Evolutionary conservation across 345 rosid genomes (phyloP).

Genomic region (Lepidium didymum): DNA sequence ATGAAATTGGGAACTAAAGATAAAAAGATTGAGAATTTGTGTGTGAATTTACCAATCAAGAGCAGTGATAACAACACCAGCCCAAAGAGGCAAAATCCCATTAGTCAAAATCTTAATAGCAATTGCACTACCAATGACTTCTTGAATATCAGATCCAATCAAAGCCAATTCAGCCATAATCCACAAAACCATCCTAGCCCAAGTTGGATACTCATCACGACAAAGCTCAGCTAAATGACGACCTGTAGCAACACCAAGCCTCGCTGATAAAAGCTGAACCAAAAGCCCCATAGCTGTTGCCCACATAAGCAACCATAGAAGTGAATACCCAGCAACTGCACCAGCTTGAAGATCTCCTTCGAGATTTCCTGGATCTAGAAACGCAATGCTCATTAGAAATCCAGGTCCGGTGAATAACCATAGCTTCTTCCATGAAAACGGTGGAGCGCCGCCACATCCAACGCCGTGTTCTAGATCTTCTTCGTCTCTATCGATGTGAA

Average conservation of each 20-base stretch:
- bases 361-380: constrained; percentile 88
- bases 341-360: constrained; percentile 97
- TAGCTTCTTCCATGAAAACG: constrained; percentile 85
- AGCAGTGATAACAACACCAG: constrained; percentile 89
- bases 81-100: constrained; percentile 76
- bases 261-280: constrained; percentile 78
- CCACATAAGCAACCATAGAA: constrained; percentile 85
- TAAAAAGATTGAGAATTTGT: not conserved
- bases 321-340: constrained; percentile 89
- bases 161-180: constrained; percentile 87
- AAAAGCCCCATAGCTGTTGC: constrained; percentile 93
- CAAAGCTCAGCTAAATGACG: constrained; percentile 91
- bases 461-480: constrained; percentile 19
- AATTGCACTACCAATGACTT: constrained; percentile 93
- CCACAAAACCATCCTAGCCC: constrained; percentile 80
- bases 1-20: not conserved
- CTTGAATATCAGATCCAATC: constrained; percentile 92
- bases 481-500: constrained; percentile 48
- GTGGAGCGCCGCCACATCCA: constrained; percentile 42
- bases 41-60: constrained; percentile 50
- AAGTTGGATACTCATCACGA: constrained; percentile 77
- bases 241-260: constrained; percentile 93
- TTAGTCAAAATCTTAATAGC: constrained; percentile 80
- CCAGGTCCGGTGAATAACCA: constrained; percentile 98
- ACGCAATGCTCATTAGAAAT: constrained; percentile 88